Percentiles rank a stretch among this genome's conserved stretches.
These are phyloP conservation scores for Ascochyta lentis DNA, from an alignment of 2,329 filamentous ascomycete species.

Conservation along the genomic window DNA sequence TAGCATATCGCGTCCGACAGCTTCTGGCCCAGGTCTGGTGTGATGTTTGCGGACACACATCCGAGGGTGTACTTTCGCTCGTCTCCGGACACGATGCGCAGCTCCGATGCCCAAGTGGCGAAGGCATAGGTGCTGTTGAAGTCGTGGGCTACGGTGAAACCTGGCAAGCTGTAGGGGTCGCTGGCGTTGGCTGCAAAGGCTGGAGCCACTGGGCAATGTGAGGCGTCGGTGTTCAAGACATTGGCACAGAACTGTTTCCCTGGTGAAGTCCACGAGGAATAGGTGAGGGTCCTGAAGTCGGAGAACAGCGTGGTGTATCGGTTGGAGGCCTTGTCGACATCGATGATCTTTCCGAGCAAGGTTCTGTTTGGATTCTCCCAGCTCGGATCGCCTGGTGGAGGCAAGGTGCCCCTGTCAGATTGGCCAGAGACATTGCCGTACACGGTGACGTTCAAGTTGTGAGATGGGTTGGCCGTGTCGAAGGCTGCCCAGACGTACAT, in stretches of 20 bases:
- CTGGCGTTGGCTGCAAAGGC: conserved; percentile 67
- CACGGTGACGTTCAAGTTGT: conserved; percentile 77
- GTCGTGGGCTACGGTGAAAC: conserved; percentile 75
- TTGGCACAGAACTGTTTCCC: conserved; percentile 69
- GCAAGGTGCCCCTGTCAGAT: conserved; percentile 63
- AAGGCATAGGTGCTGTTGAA: conserved; percentile 87
- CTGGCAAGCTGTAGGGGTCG: conserved; percentile 65
- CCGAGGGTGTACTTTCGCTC: conserved; percentile 67
- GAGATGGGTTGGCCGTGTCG: conserved; percentile 64
- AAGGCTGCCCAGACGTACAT: conserved; percentile 77
- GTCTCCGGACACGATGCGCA: conserved; percentile 80
- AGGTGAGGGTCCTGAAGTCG: conserved; percentile 77
- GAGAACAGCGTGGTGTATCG: conserved; percentile 76
- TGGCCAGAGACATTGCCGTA: conserved; percentile 92
- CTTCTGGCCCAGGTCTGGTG: conserved; percentile 76
- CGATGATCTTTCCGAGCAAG: conserved; percentile 75
- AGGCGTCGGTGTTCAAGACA: conserved; percentile 55
- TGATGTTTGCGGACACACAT: conserved; percentile 83
- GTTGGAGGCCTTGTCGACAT: conserved; percentile 63
- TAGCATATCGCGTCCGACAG: conserved; percentile 75
- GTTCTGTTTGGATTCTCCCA: conserved; percentile 67
- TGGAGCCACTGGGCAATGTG: conserved; percentile 75
- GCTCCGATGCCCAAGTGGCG: conserved; percentile 75
- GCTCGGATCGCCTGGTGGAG: conserved; percentile 60
- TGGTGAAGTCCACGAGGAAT: conserved; percentile 67